Base-by-base conservation (phyloP, 1,284 basidiomycete genomes). In the Irpex sp. region DNA sequence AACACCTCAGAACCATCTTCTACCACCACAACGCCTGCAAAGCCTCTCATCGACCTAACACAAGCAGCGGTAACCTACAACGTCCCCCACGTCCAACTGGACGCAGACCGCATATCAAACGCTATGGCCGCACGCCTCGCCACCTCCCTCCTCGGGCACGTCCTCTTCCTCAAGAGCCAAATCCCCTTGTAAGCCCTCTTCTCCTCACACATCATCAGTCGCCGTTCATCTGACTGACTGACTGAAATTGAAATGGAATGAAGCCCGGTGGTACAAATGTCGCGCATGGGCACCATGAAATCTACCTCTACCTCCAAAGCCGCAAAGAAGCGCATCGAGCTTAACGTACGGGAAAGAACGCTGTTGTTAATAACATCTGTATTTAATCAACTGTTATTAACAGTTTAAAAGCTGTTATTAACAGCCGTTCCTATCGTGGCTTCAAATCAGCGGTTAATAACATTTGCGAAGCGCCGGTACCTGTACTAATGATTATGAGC, bases 91-190 rank as follows among this genome's bases (percentile, higher is more conserved):
- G 81, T 89, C 17, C 69, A 72, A 37, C 76, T 91, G 36, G 81
- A 87, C 54, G 69, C 78, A 1, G 80, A 84, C 11, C 65, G 68
- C 1, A 81, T 91, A 34, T 80, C 81, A 19, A 82, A 84, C 60
- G 76, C 75, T 3, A 80, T 89, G 72, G 89, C 89, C 4, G 83
- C 85, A 3, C 80, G 80, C 19, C 80, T 92, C 2, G 83, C 88
- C 3, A 77, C 79, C 13, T 83, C 81, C 63, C 72, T 91, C 15
- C 75, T 92, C 0, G 84, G 84, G 0, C 88, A 92, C 69, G 79
- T 90, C 0, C 73, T 92, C 15, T 92, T 89, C 71, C 76, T 91
- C 59, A 92, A 92, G 72, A 86, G 82, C 65, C 90, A 92, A 68
- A 78, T 91, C 0, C 91, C 90, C 2, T 85, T 92, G 90, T 92